Percentiles rank a stretch among this genome's conserved stretches.
These are phyloP conservation scores for Fusarium protoensiforme DNA, from an alignment of 2,329 filamentous ascomycete genomes.

Conservation along the genomic window DNA sequence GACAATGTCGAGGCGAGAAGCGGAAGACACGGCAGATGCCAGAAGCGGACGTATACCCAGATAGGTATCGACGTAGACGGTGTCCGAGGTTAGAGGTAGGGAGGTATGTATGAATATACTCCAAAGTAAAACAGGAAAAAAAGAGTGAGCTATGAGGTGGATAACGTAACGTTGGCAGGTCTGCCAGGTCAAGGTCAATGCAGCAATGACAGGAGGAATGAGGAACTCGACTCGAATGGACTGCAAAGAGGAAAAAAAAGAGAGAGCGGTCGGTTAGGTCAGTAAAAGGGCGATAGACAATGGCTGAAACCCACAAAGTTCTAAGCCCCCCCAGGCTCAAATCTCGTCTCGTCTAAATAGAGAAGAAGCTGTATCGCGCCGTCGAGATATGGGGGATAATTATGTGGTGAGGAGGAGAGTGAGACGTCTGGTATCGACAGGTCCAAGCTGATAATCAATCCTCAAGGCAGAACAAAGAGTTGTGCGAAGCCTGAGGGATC, in stretches of 20 bases:
- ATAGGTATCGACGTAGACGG: conserved; percentile 2
- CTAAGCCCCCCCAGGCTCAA: conserved; percentile 24
- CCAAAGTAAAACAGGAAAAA: conserved; percentile 19
- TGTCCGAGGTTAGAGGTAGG: not conserved
- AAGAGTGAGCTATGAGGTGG: conserved; percentile 6
- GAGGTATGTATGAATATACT: conserved; percentile 22
- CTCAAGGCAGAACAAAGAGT: conserved; percentile 26
- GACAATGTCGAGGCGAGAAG: conserved; percentile 25
- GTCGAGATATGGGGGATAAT: conserved; percentile 15
- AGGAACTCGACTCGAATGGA: not conserved
- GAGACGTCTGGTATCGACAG: conserved; percentile 30
- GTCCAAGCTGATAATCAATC: conserved; percentile 29
- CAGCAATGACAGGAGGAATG: conserved; percentile 28
- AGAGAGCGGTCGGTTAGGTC: conserved; percentile 40
- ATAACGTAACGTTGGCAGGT: not conserved
- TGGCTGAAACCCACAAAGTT: conserved; percentile 35
- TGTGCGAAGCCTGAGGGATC: conserved; percentile 24
- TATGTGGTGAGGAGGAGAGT: conserved; percentile 27
- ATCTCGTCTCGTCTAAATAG: conserved; percentile 30
- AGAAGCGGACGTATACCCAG: conserved; percentile 7
- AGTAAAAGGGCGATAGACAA: conserved; percentile 35
- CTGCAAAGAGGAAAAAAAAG: conserved; percentile 29
- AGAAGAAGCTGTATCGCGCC: conserved; percentile 3
- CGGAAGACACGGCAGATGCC: conserved; percentile 13
- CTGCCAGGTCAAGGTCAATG: conserved; percentile 14